Evolutionary conservation across 2,329 filamentous ascomycete species (phyloP), one percentile per base, ranked within the genome.

Genomic region (Colletotrichum sojae): DNA sequence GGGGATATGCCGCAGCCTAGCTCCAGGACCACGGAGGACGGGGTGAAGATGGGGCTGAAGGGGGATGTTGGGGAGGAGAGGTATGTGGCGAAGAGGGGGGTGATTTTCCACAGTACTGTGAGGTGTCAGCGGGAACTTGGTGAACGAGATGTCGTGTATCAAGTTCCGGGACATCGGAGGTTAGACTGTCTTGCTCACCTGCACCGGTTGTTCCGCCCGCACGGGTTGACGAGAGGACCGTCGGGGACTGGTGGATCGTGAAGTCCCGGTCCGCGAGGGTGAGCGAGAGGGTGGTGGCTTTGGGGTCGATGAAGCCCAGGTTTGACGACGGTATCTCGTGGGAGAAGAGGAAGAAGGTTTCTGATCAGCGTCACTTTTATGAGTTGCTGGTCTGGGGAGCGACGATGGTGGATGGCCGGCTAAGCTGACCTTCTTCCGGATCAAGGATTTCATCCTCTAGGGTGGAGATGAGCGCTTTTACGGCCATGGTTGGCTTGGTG

Each of bases 1-100:
- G 92, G 94, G 0, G 94, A 93, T 63, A 97, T 92, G 62, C 96
- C 96, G 78, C 94, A 94, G 51, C 96, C 96, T 6, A 99, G 88
- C 77, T 98, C 96, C 63, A 97, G 84, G 20, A 95, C 84, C 6
- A 83, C 83, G 5, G 92, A 90, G 2, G 82, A 73, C 0, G 83
- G 69, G 25, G 83, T 79, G 8, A 95, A 83, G 58, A 91, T 75
- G 53, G 80, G 81, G 64, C 80, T 74, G 55, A 98, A 85, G 0
- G 89, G 78, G 77, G 94, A 94, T 36, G 79, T 76, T 2, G 86
- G 79, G 4, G 86, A 85, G 40, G 90, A 85, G 53, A 98, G 86
- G 94, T 94, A 98, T 72, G 89, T 84, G 22, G 95, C 93, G 76
- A 98, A 90, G 52, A 90, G 84, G 9, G 95, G 94, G 0, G 94